Conservation (phyloP, 345 rosid genomes). For the Syzygium oleosum region DNA sequence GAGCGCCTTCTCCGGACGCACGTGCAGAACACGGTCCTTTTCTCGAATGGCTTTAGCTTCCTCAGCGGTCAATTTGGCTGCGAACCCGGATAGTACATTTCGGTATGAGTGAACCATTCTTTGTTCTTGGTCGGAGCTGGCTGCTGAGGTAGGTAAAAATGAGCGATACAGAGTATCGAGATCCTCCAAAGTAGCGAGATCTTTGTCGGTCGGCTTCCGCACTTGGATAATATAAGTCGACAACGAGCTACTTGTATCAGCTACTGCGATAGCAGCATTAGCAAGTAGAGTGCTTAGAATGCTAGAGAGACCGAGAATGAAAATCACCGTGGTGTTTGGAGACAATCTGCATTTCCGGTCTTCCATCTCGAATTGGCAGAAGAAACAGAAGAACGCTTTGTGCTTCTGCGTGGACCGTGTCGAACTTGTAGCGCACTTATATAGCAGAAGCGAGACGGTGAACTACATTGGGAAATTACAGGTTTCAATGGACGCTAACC, state of each 20-base stretch:
- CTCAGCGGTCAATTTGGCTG: constrained; percentile 25
- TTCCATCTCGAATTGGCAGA: not conserved
- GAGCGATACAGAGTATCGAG: constrained; percentile 13
- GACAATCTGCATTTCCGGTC: not conserved
- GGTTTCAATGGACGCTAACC: not conserved
- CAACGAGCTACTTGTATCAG: not conserved
- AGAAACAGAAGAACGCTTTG: not conserved
- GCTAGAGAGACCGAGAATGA: not conserved
- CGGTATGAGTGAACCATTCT: constrained; percentile 17
- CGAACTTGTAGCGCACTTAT: not conserved
- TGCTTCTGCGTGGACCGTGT: not conserved
- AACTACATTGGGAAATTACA: not conserved
- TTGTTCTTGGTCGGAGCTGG: constrained; percentile 1
- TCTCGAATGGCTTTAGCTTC: constrained; percentile 22
- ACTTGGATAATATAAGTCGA: constrained; percentile 35
- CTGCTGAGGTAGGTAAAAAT: constrained; percentile 12
- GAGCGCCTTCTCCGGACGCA: constrained; percentile 19
- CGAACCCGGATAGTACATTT: constrained; percentile 23
- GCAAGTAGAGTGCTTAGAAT: not conserved
- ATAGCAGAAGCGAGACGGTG: not conserved
- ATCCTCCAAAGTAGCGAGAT: constrained; percentile 1
- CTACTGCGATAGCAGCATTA: not conserved
- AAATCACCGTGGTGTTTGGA: not conserved
- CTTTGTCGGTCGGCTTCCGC: constrained; percentile 7
- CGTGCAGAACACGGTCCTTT: constrained; percentile 25